Base-by-base conservation (phyloP, 495 filamentous ascomycete species). In the Trichoderma orchidacearum region DNA sequence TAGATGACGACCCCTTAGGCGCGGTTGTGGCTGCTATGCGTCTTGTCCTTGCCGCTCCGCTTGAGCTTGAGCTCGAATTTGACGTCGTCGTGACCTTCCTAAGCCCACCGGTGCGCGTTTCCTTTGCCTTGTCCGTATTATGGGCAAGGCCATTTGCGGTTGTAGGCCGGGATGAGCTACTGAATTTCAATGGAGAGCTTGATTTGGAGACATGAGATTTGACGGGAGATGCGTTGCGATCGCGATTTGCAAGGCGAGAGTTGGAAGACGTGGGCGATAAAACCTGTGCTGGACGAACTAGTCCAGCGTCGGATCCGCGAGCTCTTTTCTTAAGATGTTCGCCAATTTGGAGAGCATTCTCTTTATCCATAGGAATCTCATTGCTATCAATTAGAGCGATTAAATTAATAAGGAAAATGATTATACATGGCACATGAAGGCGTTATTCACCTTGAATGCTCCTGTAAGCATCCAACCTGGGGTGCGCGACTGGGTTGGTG, bases 231-330 rank as follows among this genome's bases (percentile, higher is more conserved):
- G 59, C 59, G 5, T 71, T 65, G 13, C 55, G 76, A 5, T 15
- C 23, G 54, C 77, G 74, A 3, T 80, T 84, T 51, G 82, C 73
- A 15, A 84, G 78, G 28, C 86, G 79, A 2, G 86, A 87, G 65
- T 95, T 93, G 27, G 82, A 81, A 0, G 89, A 89, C 62, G 88
- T 85, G 12, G 89, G 89, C 0, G 89, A 93, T 12, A 93, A 78
- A 25, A 92, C 80, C 68, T 72, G 82, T 64, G 55, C 63, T 6
- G 68, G 64, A 17, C 69, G 65, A 55, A 67, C 58, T 9, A 56
- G 57, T n/a, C 60, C 38, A 8, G 63, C 54, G 3, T 63, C 57
- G 3, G 61, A 53, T 30, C 55, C 65, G 17, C 69, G 68, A n/a
- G 59, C 41, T 35, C 65, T 69, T 63, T 78, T 78, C 63, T 75